Percentiles rank a stretch among this genome's conserved stretches.
These are phyloP conservation scores for Xylariales sp. DNA, from an alignment of 2,329 filamentous ascomycete genomes.

Conservation along the genomic window DNA sequence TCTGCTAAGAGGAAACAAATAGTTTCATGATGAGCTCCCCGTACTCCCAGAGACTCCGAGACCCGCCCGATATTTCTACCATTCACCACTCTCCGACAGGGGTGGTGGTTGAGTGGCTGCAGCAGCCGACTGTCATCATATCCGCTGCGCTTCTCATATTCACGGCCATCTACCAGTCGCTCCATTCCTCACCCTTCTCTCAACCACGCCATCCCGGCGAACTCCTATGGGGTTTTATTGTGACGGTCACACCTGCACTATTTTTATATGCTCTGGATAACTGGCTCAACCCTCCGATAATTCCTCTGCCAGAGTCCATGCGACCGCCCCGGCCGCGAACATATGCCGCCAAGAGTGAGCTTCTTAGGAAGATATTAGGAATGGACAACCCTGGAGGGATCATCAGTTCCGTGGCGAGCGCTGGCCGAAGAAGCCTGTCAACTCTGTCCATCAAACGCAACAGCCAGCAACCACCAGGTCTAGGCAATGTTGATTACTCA, in stretches of 20 bases:
- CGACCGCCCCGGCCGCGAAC: conserved; percentile 32
- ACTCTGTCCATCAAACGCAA: conserved; percentile 43
- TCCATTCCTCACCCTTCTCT: conserved; percentile 19
- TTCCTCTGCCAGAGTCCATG: conserved; percentile 30
- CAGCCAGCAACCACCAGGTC: conserved; percentile 53
- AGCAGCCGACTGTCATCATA: conserved; percentile 30
- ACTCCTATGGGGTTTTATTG: conserved; percentile 57
- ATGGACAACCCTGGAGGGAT: conserved; percentile 46
- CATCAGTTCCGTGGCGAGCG: conserved; percentile 54
- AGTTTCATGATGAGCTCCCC: conserved; percentile 36
- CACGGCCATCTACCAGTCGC: conserved; percentile 30
- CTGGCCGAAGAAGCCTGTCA: conserved; percentile 50
- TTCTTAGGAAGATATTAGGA: conserved; percentile 59
- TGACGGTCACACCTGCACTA: conserved; percentile 51
- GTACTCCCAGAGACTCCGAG: conserved; percentile 22
- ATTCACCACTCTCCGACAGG: conserved; percentile 14
- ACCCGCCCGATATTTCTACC: conserved; percentile 19
- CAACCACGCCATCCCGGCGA: conserved; percentile 32
- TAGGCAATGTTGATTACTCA: conserved; percentile 91
- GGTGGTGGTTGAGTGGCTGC: conserved; percentile 25
- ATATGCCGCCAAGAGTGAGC: conserved; percentile 59
- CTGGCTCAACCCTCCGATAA: conserved; percentile 46
- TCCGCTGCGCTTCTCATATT: conserved; percentile 27
- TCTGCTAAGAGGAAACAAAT: no score
- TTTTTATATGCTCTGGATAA: conserved; percentile 54